Evolutionary conservation across 2,329 filamentous ascomycete genomes (phyloP).

Genomic region (Fusarium tanahbumbuense): DNA sequence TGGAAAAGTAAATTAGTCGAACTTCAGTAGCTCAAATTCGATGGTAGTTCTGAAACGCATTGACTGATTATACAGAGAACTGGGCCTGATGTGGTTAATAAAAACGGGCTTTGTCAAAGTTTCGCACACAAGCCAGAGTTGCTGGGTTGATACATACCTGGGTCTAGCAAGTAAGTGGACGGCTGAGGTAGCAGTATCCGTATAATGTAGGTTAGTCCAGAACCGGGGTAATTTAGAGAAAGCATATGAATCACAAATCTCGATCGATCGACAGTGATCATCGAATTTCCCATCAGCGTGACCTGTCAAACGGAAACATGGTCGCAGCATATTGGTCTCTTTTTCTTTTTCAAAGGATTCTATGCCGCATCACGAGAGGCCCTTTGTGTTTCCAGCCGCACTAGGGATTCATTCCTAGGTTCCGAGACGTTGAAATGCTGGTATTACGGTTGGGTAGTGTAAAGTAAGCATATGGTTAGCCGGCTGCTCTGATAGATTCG

Average conservation of each 20-base stretch:
- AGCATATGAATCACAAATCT: slow-evolving; percentile 30
- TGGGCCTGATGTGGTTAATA: slow-evolving; percentile 16
- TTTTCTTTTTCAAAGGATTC: slow-evolving; percentile 13
- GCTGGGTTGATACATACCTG: background rate
- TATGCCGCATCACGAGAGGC: slow-evolving; percentile 30
- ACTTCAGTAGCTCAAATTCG: slow-evolving; percentile 13
- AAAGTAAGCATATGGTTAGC: background rate
- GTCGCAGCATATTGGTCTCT: slow-evolving; percentile 20
- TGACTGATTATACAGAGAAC: slow-evolving; percentile 3
- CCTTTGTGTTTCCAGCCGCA: slow-evolving; percentile 6
- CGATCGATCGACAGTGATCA: slow-evolving; percentile 42
- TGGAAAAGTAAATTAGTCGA: slow-evolving; percentile 11
- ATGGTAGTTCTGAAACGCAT: slow-evolving; percentile 4
- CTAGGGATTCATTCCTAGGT: slow-evolving; percentile 26
- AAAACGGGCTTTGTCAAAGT: slow-evolving; percentile 19
- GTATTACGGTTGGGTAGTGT: background rate
- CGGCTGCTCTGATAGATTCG: background rate
- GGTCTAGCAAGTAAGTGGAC: background rate
- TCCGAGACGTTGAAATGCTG: slow-evolving; percentile 15
- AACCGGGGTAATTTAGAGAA: slow-evolving; percentile 4
- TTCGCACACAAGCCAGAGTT: slow-evolving; percentile 3
- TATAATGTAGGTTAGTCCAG: slow-evolving; percentile 1
- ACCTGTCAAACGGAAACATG: slow-evolving; percentile 32
- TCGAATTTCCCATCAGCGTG: slow-evolving; percentile 24
- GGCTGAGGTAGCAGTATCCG: background rate